Base-by-base conservation (phyloP, 768 basidiomycete species). In the Amanita pallidorosea region DNA sequence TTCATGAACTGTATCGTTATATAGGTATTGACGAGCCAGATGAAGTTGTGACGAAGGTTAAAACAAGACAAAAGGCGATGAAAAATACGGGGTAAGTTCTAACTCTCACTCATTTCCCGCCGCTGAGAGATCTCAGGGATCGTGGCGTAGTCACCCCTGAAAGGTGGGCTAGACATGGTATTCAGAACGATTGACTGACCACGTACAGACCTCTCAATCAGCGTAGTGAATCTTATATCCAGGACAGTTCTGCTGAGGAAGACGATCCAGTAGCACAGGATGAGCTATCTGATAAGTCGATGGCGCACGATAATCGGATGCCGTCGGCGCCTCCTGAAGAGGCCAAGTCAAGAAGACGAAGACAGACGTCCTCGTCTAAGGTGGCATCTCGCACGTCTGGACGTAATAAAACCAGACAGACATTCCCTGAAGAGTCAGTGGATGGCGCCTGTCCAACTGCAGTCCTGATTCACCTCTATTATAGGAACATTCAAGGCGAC, bases 11-110 rank as follows among this genome's bases (percentile, higher is more conserved):
- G 27, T 53, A 53, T 25, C 36, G 22, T 17, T 41, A 46, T 34
- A 47, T 53, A 3, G 52, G 52, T 2, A 35, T 53, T 35, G 52
- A 47, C 23, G 9, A 40, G 13, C 52, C 52, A 8, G 17, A 53
- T 11, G 45, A 46, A 37, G 22, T 13, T n/a, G 11, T 12, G 38
- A 23, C 12, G 9, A 7, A 25, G n/a, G 18, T 37, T 13, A 20
- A n/a, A 42, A 13, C 31, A 35, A 34, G 29, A 15, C 18, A 31
- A 25, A 33, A 7, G 17, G 22, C 27, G 5, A 17, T 13, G 25
- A 40, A 34, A 7, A 5, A 18, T 20, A 40, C 25, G 22, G 40
- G 20, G 49, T 49, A 8, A 23, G 38, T 49, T 33, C 7, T 17
- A 35, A 11, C 4, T 13, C 18, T 20, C 11, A 31, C 22, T n/a